Percentiles rank a stretch among this genome's conserved stretches.
These are phyloP conservation scores for Rasamsonia emersonii DNA, from an alignment of 2,329 filamentous ascomycete species.

Conservation along the genomic window DNA sequence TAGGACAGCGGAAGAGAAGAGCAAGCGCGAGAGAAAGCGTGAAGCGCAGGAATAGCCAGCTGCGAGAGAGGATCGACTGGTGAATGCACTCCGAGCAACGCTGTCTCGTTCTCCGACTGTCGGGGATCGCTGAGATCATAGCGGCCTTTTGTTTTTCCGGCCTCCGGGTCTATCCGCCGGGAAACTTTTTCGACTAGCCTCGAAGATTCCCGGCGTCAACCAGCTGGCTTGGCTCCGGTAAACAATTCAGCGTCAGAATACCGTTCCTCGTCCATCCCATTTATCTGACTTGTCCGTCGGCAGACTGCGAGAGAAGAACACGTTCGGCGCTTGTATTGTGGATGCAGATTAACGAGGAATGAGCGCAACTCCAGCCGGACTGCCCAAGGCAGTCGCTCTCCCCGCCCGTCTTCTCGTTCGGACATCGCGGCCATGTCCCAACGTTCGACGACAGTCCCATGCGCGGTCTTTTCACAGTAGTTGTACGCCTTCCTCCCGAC, in stretches of 20 bases:
- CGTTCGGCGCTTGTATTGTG: too few relatives aligned
- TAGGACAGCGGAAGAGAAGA: slow-evolving; percentile 1
- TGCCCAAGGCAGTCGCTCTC: slow-evolving; percentile 35
- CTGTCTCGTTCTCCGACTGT: slow-evolving; percentile 10
- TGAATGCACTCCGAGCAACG: too few relatives aligned
- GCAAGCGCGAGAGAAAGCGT: slow-evolving; percentile 1
- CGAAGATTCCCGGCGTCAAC: too few relatives aligned
- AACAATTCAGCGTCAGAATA: too few relatives aligned
- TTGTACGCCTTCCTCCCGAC: slow-evolving; percentile 18
- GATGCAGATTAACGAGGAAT: slow-evolving; percentile 17
- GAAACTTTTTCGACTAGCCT: slow-evolving; percentile 27
- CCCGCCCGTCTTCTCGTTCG: slow-evolving; percentile 33
- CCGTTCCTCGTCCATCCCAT: too few relatives aligned
- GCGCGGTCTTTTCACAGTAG: slow-evolving; percentile 27
- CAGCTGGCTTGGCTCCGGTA: too few relatives aligned
- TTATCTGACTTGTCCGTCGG: too few relatives aligned
- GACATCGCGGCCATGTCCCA: slow-evolving; percentile 31
- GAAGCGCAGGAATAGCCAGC: too few relatives aligned
- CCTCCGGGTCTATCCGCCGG: slow-evolving; percentile 8
- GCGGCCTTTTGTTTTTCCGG: slow-evolving; percentile 22
- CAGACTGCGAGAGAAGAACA: too few relatives aligned
- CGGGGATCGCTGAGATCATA: slow-evolving; percentile 15
- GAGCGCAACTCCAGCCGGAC: slow-evolving; percentile 30
- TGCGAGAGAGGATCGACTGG: slow-evolving; percentile 9
- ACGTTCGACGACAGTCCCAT: slow-evolving; percentile 25